These are phyloP conservation scores for Pseudevernia furfuracea DNA, from an alignment of 495 filamentous ascomycete genomes.

Conservation along the genomic window DNA sequence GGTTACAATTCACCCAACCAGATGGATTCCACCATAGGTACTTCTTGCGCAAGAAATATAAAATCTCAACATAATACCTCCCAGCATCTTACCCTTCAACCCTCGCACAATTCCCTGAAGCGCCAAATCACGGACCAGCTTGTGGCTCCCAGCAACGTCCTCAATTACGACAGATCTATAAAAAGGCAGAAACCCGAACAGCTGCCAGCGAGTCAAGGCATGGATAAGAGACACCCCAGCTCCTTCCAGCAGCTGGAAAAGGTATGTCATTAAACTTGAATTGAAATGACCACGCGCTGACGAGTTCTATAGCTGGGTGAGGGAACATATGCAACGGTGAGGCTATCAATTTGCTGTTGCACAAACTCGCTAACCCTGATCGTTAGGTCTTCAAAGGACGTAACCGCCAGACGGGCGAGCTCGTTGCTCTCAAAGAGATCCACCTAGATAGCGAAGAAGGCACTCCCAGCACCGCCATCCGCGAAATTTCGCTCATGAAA, in stretches of 20 bases:
- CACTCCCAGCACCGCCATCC: constrained; percentile 95
- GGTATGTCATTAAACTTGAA: constrained; percentile 30
- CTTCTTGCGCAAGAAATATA: constrained; percentile 14
- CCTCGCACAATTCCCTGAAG: not conserved
- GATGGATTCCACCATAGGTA: constrained; percentile 12
- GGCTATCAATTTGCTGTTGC: constrained; percentile 28
- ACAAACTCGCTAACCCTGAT: not conserved
- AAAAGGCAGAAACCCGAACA: not conserved
- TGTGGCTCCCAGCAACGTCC: constrained; percentile 16
- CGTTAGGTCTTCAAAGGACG: constrained; percentile 91
- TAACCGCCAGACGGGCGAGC: constrained; percentile 90
- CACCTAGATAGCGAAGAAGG: constrained; percentile 98
- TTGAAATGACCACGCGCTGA: constrained; percentile 19
- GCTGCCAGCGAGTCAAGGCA: constrained; percentile 30
- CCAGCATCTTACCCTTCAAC: constrained; percentile 14
- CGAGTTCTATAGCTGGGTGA: constrained; percentile 63
- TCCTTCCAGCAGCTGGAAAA: constrained; percentile 99
- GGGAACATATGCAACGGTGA: constrained; percentile 96
- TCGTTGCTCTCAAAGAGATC: constrained; percentile 97
- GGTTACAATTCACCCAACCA: constrained; percentile 7
- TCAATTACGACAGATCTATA: constrained; percentile 9
- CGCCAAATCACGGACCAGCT: constrained; percentile 17
- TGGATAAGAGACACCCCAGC: constrained; percentile 86
- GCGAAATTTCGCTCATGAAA: constrained; percentile 98
- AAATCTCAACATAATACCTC: constrained; percentile 14